Conservation (phyloP, 192 early-diverging fungal species). For the Mortierella claussenii region DNA sequence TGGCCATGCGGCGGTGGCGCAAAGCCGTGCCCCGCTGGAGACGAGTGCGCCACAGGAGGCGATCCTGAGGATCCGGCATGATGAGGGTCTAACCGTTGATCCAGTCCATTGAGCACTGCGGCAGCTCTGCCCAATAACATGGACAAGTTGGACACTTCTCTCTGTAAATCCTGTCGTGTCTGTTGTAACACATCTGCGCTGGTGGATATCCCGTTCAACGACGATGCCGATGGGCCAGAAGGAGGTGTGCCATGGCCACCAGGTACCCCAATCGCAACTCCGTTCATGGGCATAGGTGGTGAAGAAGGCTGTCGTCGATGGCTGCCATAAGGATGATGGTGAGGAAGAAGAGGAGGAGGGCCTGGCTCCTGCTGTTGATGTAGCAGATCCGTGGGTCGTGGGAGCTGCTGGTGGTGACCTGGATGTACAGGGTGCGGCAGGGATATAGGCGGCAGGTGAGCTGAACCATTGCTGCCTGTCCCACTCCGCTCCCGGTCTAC, state of each 20-base stretch:
- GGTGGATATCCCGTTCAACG: slow-evolving; percentile 2
- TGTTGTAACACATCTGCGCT: slow-evolving; percentile 62
- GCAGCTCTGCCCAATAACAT: slow-evolving; percentile 62
- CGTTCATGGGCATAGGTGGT: slow-evolving; percentile 33
- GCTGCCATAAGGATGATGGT: slow-evolving; percentile 26
- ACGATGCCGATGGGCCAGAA: slow-evolving; percentile 3
- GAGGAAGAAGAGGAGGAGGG: slow-evolving; percentile 13
- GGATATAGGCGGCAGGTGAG: slow-evolving; percentile 34
- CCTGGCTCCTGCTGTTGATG: slow-evolving; percentile 36
- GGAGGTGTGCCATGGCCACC: slow-evolving; percentile 13
- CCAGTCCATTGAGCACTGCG: slow-evolving; percentile 63
- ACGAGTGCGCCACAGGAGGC: slow-evolving; percentile 25
- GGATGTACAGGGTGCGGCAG: slow-evolving; percentile 17
- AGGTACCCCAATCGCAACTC: slow-evolving; percentile 22
- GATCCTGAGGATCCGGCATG: slow-evolving; percentile 21
- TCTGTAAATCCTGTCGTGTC: slow-evolving; percentile 64
- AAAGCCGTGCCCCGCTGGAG: slow-evolving; percentile 35
- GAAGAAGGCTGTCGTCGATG: slow-evolving; percentile 41
- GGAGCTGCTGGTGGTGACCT: slow-evolving; percentile 26
- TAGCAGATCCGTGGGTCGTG: slow-evolving; percentile 19
- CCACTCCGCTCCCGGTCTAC: slow-evolving; percentile 20
- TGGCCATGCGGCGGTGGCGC: slow-evolving; percentile 11
- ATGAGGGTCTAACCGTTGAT: slow-evolving; percentile 59
- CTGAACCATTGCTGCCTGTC: background rate
- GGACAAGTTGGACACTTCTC: slow-evolving; percentile 63